Evolutionary conservation across 2,329 filamentous ascomycete genomes (phyloP), one percentile per base, ranked within the genome.

Genomic region (Colletotrichum abscissum): DNA sequence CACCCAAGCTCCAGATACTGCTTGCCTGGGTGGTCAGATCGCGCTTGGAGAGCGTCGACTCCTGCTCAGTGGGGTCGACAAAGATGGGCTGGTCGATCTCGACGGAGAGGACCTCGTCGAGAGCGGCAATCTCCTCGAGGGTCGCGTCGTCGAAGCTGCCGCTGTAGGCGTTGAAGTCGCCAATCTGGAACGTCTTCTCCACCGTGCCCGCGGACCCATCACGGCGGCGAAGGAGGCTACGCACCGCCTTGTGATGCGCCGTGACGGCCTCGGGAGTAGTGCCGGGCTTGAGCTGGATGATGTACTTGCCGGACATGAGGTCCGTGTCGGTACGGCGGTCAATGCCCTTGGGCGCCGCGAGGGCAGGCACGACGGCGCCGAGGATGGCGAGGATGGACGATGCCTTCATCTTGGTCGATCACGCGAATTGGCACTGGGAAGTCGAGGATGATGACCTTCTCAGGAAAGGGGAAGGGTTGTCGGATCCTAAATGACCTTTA

Each of bases 251-350:
- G 67, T 84, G 82, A 2, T 83, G 75, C 3, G 77, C 75, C 2
- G 73, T 74, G 38, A 83, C 59, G 30, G 63, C 67, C 4, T 67
- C 66, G 52, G 79, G 75, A 11, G 74, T 75, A 46, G 82, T 77
- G 42, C 81, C 80, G 7, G 81, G 78, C 77, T 86, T 85, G 14
- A 87, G 75, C 38, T 84, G 86, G 77, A 87, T 78, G 70, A 87
- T 87, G 77, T 86, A 87, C 76, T 83, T 86, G 75, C 81, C 81
- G 63, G 83, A 75, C 57, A 84, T 73, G 55, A 83, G 66, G 63
- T 35, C 28, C 46, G 55, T 12, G n/a, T 62, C 60, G 54, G 38
- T 26, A 14, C 35, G 63, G 63, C 56, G 63, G 24, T 14, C 28
- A 19, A 71, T 24, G 30, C 56, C 30, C 46, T 56, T 71, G 30